Evolutionary conservation across 805 yeast species (phyloP).

Genomic region (Wickerhamomyces bisporus): DNA sequence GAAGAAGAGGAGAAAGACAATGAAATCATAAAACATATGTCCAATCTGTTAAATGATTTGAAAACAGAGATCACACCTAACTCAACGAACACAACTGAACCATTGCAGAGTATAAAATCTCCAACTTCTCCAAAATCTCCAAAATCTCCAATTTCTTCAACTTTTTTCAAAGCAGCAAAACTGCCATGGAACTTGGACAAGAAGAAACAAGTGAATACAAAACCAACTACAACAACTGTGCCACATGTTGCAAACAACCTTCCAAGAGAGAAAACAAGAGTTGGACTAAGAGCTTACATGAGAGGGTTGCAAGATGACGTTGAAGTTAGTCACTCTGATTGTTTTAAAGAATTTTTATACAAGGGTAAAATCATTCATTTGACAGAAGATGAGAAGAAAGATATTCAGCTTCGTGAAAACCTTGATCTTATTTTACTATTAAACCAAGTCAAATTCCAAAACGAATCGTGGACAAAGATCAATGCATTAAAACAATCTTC

Average conservation of each 20-base stretch:
- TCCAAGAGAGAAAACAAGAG: conserved; percentile 70
- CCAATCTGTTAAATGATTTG: conserved; percentile 16
- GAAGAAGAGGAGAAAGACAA: conserved; percentile 17
- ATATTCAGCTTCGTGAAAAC: conserved; percentile 51
- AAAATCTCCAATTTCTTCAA: conserved; percentile 7
- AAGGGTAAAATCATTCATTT: conserved; percentile 33
- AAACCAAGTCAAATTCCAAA: conserved; percentile 68
- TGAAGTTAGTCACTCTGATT: conserved; percentile 48
- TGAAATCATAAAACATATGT: conserved; percentile 13
- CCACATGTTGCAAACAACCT: conserved; percentile 26
- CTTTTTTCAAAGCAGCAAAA: conserved; percentile 1
- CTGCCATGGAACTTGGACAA: background rate
- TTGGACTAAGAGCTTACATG: conserved; percentile 73
- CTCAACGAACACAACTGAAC: background rate
- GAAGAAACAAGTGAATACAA: too few relatives aligned
- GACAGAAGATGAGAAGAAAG: conserved; percentile 41
- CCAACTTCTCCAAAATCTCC: conserved; percentile 7
- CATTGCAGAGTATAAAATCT: conserved; percentile 3
- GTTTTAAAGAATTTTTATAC: conserved; percentile 50
- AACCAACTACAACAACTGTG: too few relatives aligned
- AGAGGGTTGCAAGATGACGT: conserved; percentile 45
- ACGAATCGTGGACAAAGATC: conserved; percentile 57
- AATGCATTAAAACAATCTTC: conserved; percentile 49
- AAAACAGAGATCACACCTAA: conserved; percentile 6
- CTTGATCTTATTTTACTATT: conserved; percentile 59